Evolutionary conservation across 2,329 filamentous ascomycete species (phyloP).

Genomic region (Aspergillus vadensis): DNA sequence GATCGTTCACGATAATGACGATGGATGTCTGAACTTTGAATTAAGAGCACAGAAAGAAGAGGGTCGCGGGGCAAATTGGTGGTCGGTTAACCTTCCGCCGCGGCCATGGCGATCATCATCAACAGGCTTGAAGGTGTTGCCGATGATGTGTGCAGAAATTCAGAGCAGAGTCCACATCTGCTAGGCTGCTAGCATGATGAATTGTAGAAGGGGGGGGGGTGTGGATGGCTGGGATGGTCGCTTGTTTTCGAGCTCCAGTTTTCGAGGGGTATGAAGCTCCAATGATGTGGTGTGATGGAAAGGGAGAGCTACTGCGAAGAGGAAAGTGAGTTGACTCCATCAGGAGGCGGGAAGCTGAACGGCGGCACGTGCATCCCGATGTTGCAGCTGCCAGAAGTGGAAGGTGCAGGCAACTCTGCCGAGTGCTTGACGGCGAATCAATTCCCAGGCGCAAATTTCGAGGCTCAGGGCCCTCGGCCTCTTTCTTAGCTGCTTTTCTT

Average conservation of each 20-base stretch:
- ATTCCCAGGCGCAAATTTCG: neutral
- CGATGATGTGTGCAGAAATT: neutral
- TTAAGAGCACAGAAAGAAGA: neutral
- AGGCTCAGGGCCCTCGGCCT: neutral
- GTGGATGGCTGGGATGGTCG: no score
- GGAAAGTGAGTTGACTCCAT: no score
- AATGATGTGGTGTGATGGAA: no score
- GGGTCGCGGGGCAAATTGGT: conserved; percentile 2
- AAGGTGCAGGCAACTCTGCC: conserved; percentile 14
- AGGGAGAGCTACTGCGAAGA: no score
- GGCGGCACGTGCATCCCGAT: conserved; percentile 5
- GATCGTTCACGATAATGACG: conserved; percentile 4
- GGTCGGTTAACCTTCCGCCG: conserved; percentile 11
- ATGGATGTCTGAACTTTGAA: conserved; percentile 1
- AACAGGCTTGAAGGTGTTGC: neutral
- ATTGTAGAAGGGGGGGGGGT: no score
- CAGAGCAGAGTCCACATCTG: neutral
- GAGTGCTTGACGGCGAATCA: conserved; percentile 9
- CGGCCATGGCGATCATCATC: neutral
- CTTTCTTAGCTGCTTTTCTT: neutral
- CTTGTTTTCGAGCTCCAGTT: neutral
- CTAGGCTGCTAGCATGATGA: neutral
- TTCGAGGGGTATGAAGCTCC: neutral
- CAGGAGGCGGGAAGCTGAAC: neutral
- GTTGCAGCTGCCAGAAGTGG: neutral